phyloP scores from a whole-genome alignment of 441 rosid genomes.

The Dalechampia spathulata region DNA sequence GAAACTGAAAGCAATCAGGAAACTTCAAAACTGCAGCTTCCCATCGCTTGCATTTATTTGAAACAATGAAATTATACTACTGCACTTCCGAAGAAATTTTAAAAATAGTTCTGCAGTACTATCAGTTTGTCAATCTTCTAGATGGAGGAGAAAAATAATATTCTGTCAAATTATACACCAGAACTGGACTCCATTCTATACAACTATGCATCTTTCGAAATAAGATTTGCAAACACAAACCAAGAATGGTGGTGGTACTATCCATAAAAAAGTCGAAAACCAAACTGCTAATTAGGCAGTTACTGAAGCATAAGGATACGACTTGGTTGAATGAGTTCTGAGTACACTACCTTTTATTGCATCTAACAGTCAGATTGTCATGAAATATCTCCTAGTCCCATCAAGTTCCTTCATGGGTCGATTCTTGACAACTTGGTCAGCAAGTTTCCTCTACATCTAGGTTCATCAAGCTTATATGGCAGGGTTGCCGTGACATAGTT shows the following conservation, averaged over 20 bases:
- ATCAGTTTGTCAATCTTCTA: too few species aligned
- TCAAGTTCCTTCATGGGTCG: neutral
- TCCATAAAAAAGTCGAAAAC: neutral
- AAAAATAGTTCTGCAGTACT: too few species aligned
- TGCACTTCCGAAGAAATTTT: neutral
- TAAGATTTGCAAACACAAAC: neutral
- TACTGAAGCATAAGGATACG: neutral
- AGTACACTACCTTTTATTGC: constrained; percentile 6
- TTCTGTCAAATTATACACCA: too few species aligned
- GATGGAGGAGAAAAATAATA: too few species aligned
- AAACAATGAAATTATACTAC: neutral
- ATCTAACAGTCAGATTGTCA: neutral
- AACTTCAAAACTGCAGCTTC: neutral
- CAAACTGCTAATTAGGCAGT: neutral
- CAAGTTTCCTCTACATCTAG: too few species aligned
- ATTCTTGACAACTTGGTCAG: too few species aligned
- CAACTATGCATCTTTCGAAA: neutral
- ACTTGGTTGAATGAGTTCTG: neutral
- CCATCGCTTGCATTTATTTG: neutral
- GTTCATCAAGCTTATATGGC: neutral
- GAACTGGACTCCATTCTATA: too few species aligned
- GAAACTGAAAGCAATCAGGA: neutral
- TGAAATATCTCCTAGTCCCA: neutral
- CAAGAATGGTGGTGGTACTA: neutral
- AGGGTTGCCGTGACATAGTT: too few species aligned